Evolutionary conservation across 495 filamentous ascomycete genomes (phyloP), one percentile per base, ranked within the genome.

Genomic region (Penicillium crystallinum): DNA sequence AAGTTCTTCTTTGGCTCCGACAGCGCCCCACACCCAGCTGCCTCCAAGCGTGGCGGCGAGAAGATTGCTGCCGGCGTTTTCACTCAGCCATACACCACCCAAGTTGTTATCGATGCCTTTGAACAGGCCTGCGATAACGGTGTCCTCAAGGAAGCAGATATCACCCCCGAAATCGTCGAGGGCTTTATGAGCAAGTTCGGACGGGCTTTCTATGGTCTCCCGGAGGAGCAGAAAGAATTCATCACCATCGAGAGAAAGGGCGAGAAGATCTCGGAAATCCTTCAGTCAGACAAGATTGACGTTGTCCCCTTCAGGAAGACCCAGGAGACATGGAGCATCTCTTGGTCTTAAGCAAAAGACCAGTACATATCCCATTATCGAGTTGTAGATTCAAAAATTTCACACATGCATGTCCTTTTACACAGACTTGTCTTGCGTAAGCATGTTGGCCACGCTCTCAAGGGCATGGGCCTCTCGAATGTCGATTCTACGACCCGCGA

Each of bases 31-130:
- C 91, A 97, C 71, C 84, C 85, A 8, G 78, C 85, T 12, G 64
- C 69, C 12, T 81, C 86, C 43, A 96, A 96, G 75, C 78, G 82
- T 50, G 81, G 77, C 49, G 75, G 68, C 41, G 74, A 75, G 44
- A 86, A 79, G 69, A 69, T 77, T n/a, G 88, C 90, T 5, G 90
- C 88, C 4, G 91, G 92, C 21, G 86, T 92, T 6, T 96, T 95
- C 72, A 96, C 91, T 7, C 91, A 96, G 66, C 87, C 88, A n/a
- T 89, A 84, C 61, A 84, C 82, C n/a, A 83, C 88, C 12, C 82
- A 86, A 49, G 75, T 87, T 23, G 87, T 92, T 29, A 59, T 95
- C 23, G 78, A 80, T 52, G 87, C 88, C 15, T 76, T 95, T 23
- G 86, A 88, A 66, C 79, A 85, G 59, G 89, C 77, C 8, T 69